These are phyloP conservation scores for Boletus barrowsii DNA, from an alignment of 768 basidiomycete genomes.

Conservation along the genomic window DNA sequence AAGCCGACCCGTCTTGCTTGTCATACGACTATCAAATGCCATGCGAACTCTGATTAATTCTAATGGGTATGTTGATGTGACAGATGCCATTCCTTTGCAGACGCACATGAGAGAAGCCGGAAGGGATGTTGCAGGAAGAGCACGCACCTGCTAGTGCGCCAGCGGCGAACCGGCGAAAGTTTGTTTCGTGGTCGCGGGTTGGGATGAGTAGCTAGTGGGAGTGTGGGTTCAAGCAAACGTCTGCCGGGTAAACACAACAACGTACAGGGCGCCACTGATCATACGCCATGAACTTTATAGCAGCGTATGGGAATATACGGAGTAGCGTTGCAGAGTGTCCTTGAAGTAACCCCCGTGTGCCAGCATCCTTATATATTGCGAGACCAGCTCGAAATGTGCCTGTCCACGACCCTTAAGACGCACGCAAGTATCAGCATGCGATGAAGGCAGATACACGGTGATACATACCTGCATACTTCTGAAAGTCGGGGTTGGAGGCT, in stretches of 20 bases:
- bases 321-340: constrained; percentile 95
- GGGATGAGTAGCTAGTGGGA: constrained; percentile 76
- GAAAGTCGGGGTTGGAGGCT: constrained; percentile 92
- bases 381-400: constrained; percentile 77
- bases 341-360: constrained; percentile 82
- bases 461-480: constrained; percentile 86
- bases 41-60: constrained; percentile 94
- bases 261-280: constrained; percentile 79
- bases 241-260: not conserved
- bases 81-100: constrained; percentile 73
- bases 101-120: not conserved
- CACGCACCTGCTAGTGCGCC: constrained; percentile 81
- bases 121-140: not conserved
- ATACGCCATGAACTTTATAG: constrained; percentile 96
- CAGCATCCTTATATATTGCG: constrained; percentile 65
- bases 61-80: constrained; percentile 91
- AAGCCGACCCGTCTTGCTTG: constrained; percentile 35
- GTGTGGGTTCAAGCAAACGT: not conserved
- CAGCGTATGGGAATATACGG: constrained; percentile 95
- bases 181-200: constrained; percentile 72
- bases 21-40: constrained; percentile 55
- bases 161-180: constrained; percentile 74
- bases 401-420: constrained; percentile 70
- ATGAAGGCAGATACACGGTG: constrained; percentile 24
- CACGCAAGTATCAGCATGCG: constrained; percentile 6